Conservation (phyloP, 2,329 filamentous ascomycete species). For the Ramichloridium luteum region DNA sequence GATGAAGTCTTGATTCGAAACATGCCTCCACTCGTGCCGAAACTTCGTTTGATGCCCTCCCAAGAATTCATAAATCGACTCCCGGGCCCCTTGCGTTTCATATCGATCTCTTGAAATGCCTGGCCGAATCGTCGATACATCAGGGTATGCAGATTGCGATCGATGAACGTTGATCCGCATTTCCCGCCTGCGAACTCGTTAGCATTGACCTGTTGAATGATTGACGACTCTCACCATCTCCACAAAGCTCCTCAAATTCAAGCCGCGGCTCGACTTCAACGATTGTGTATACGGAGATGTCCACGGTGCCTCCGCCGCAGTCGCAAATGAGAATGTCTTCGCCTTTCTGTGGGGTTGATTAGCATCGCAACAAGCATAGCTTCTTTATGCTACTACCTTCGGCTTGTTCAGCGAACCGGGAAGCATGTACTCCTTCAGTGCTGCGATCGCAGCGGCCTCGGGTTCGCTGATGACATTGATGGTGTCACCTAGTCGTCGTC, state of each 20-base stretch:
- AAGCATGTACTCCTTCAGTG: slow-evolving; percentile 7
- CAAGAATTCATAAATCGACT: slow-evolving; percentile 9
- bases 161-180: slow-evolving; percentile 10
- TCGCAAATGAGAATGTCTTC: slow-evolving; percentile 10
- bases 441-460: slow-evolving; percentile 13
- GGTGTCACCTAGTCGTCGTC: slow-evolving; percentile 9
- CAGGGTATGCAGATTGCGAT: slow-evolving; percentile 9
- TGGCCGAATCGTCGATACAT: slow-evolving; percentile 9
- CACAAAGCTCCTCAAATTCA: slow-evolving; percentile 9
- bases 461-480: slow-evolving; percentile 19
- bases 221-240: too few species aligned
- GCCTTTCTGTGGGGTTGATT: slow-evolving; percentile 5
- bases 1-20: too few species aligned
- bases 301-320: slow-evolving; percentile 11
- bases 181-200: slow-evolving; percentile 9
- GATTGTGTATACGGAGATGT: slow-evolving; percentile 10
- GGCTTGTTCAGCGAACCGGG: slow-evolving; percentile 6
- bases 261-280: slow-evolving; percentile 5
- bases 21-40: slow-evolving; percentile 3
- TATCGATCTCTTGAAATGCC: slow-evolving; percentile 5
- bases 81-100: slow-evolving; percentile 6
- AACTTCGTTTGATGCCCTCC: slow-evolving; percentile 8
- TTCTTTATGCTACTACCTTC: background rate
- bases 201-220: too few species aligned
- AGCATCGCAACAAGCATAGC: background rate